These are phyloP conservation scores for Penicillium brasilianum DNA, from an alignment of 2,329 filamentous ascomycete species.

Conservation along the genomic window DNA sequence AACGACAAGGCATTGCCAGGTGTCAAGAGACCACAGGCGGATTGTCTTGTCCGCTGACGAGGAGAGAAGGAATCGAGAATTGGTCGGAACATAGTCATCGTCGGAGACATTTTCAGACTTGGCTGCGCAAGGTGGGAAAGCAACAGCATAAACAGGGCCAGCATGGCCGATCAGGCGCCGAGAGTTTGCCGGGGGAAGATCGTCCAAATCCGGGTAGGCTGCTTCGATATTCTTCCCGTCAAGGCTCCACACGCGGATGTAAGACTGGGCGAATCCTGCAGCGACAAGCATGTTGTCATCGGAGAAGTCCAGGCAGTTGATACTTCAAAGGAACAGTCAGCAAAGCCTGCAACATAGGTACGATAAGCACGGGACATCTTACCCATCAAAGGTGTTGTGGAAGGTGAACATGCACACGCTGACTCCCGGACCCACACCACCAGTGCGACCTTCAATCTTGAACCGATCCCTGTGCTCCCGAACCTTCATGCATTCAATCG, in stretches of 20 bases:
- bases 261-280: conserved; percentile 88
- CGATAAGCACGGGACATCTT: conserved; percentile 40
- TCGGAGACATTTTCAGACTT: conserved; percentile 53
- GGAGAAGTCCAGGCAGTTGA: conserved; percentile 95
- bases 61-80: conserved; percentile 80
- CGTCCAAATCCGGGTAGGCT: conserved; percentile 62
- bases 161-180: conserved; percentile 83
- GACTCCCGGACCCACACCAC: conserved; percentile 79
- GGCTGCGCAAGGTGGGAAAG: conserved; percentile 76
- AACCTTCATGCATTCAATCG: conserved; percentile 91
- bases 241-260: conserved; percentile 91
- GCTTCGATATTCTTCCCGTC: conserved; percentile 81
- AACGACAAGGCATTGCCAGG: conserved; percentile 88
- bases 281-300: conserved; percentile 87
- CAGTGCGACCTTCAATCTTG: conserved; percentile 80
- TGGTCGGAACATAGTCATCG: conserved; percentile 54
- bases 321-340: conserved; percentile 54
- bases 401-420: conserved; percentile 98
- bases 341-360: neutral
- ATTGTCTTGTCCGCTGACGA: conserved; percentile 86
- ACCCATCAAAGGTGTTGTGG: conserved; percentile 93
- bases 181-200: conserved; percentile 72
- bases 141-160: conserved; percentile 84
- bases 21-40: conserved; percentile 89
- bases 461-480: conserved; percentile 93